A percentile compares a stretch with the other conserved stretches of the same genome.
phyloP scores from a whole-genome alignment of 1,139 yeast species.

The Hyphopichia pseudoburtonii region DNA sequence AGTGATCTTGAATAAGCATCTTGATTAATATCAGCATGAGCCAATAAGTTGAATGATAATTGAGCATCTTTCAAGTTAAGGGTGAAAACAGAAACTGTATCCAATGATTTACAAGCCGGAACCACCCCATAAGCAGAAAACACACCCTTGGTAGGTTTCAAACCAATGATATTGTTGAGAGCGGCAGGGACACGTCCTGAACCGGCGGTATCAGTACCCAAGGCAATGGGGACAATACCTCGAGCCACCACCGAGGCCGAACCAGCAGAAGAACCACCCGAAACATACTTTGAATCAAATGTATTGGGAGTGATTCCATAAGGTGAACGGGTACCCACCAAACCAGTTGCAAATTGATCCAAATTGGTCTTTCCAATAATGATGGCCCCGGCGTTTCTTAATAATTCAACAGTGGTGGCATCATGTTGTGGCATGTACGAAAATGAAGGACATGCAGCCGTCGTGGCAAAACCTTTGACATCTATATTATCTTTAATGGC shows the following conservation, averaged over 20 bases:
- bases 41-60: constrained; percentile 64
- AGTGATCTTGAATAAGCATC: constrained; percentile 80
- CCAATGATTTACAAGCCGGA: constrained; percentile 96
- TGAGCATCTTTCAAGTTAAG: constrained; percentile 82
- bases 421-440: constrained; percentile 66
- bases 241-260: constrained; percentile 86
- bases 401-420: constrained; percentile 66
- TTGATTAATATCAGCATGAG: constrained; percentile 64
- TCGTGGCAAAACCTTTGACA: constrained; percentile 75
- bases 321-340: constrained; percentile 93
- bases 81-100: constrained; percentile 86
- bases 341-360: constrained; percentile 96
- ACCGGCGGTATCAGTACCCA: constrained; percentile 99
- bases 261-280: constrained; percentile 97
- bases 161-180: constrained; percentile 83
- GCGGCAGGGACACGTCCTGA: constrained; percentile 99
- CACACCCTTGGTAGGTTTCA: constrained; percentile 88
- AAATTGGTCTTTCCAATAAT: constrained; percentile 89
- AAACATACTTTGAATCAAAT: constrained; percentile 71
- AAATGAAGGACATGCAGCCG: constrained; percentile 93
- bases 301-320: constrained; percentile 85
- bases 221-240: constrained; percentile 82
- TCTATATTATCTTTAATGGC: constrained; percentile 96
- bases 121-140: constrained; percentile 87
- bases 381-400: constrained; percentile 85